phyloP scores from a whole-genome alignment of 2,329 filamentous ascomycete genomes.

The Hymenoscyphus occultus region DNA sequence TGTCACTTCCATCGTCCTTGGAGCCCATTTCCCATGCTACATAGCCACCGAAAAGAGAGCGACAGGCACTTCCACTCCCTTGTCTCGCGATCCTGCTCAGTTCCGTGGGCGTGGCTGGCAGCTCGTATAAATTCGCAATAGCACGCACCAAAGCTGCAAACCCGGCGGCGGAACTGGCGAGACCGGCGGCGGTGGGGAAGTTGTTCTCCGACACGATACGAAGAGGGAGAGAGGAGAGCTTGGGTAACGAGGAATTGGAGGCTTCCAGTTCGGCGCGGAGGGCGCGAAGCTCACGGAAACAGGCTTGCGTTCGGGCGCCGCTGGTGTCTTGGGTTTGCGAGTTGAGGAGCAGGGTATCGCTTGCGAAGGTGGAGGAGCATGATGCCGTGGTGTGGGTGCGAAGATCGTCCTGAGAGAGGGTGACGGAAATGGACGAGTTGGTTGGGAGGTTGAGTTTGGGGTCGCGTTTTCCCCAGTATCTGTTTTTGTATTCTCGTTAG shows the following conservation, averaged over 20 bases:
- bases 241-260: constrained; percentile 70
- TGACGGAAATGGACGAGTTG: constrained; percentile 96
- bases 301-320: constrained; percentile 88
- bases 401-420: constrained; percentile 88
- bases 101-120: constrained; percentile 76
- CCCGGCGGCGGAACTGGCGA: constrained; percentile 69
- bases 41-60: constrained; percentile 90
- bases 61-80: constrained; percentile 91
- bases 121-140: constrained; percentile 86
- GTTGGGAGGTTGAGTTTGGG: constrained; percentile 91
- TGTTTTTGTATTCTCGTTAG: constrained; percentile 33
- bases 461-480: constrained; percentile 97
- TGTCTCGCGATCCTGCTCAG: constrained; percentile 88
- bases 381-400: constrained; percentile 95
- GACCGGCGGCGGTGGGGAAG: constrained; percentile 94
- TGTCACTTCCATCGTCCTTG: constrained; percentile 77
- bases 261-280: constrained; percentile 75
- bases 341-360: constrained; percentile 81
- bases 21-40: constrained; percentile 88
- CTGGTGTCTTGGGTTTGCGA: constrained; percentile 78
- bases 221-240: constrained; percentile 72
- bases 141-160: constrained; percentile 74
- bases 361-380: constrained; percentile 70
- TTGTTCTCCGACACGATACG: constrained; percentile 96
- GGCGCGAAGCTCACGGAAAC: constrained; percentile 79